Percentiles rank a stretch among this genome's conserved stretches.
These are phyloP conservation scores for Pleurotus giganteus DNA, from an alignment of 768 basidiomycete genomes.

Conservation along the genomic window DNA sequence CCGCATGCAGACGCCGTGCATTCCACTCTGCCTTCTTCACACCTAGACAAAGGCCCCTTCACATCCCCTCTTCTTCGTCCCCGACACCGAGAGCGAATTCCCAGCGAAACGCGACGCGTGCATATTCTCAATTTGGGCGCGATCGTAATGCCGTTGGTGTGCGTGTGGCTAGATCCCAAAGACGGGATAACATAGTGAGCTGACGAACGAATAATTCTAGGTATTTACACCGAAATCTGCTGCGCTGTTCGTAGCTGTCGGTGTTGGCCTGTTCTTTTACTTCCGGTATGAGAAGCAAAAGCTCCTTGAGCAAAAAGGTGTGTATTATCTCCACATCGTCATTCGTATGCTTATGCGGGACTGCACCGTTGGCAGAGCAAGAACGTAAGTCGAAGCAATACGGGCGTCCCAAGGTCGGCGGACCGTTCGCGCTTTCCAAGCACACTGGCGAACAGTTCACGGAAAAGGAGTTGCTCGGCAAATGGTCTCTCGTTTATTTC, in stretches of 20 bases:
- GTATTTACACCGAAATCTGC: slow-evolving; percentile 92
- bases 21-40: neutral
- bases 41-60: neutral
- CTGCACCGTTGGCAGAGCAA: slow-evolving; percentile 47
- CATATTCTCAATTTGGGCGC: slow-evolving; percentile 2
- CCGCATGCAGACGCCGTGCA: neutral
- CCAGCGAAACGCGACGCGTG: neutral
- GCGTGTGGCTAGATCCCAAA: slow-evolving; percentile 4
- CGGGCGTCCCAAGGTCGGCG: slow-evolving; percentile 88
- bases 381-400: slow-evolving; percentile 71
- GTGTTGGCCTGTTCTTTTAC: slow-evolving; percentile 81
- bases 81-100: neutral
- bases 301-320: slow-evolving; percentile 74
- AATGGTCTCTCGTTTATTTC: slow-evolving; percentile 93
- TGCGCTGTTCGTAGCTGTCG: slow-evolving; percentile 78
- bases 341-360: neutral
- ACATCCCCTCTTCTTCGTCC: neutral
- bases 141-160: slow-evolving; percentile 18
- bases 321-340: slow-evolving; percentile 21
- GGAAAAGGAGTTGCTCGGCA: slow-evolving; percentile 79
- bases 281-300: slow-evolving; percentile 86
- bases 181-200: neutral
- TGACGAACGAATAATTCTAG: slow-evolving; percentile 36
- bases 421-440: slow-evolving; percentile 77
- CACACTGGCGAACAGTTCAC: slow-evolving; percentile 69